Evolutionary conservation across 805 yeast genomes (phyloP), one percentile per base, ranked within the genome.

Genomic region (Cyberlindnera americana): DNA sequence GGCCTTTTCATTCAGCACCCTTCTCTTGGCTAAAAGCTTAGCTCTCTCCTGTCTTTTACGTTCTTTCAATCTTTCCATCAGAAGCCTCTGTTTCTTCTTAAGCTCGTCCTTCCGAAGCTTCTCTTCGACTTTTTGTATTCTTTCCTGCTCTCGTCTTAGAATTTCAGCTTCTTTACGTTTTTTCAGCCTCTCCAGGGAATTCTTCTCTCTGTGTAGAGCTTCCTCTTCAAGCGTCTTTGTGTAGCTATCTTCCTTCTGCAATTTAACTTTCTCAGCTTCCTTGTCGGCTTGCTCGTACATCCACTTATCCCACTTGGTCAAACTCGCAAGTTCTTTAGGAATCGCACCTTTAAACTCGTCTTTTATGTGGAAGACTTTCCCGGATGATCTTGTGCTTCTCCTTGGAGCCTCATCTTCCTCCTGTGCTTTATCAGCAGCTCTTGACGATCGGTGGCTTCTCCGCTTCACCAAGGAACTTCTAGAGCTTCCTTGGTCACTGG

Each of bases 271-370:
- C 4, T 12, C n/a, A 3, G 40, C 43, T 5, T 26, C 19, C 22
- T 15, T 17, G 11, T 31, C 40, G 17, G 35, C 25, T 13, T 26
- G 29, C 16, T 38, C 38, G 16, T 26, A 24, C 33, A 43, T 38
- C 46, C 46, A 43, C 10, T 35, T 31, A 3, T 28, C 25, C 46
- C 46, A 43, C n/a, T 43, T 24, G 2, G 42, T 35, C n/a, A 43
- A 17, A 6, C 12, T 13, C 6, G 25, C 30, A 16, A 43, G 14
- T 18, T 37, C 47, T 16, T 23, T 32, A 13, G 19, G 33, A 6
- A 24, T 19, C n/a, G 15, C 24, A 29, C 30, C 33, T 33, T 55
- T 46, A 29, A 33, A 5, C 29, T 33, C 35, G 3, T 33, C 22
- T 7, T 22, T 14, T 7, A 23, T 17, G 8, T 17, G 17, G 22